Percentiles rank a stretch among this genome's conserved stretches.
phyloP scores from a whole-genome alignment of 257 asterid species.

The Solanum pinnatisectum region DNA sequence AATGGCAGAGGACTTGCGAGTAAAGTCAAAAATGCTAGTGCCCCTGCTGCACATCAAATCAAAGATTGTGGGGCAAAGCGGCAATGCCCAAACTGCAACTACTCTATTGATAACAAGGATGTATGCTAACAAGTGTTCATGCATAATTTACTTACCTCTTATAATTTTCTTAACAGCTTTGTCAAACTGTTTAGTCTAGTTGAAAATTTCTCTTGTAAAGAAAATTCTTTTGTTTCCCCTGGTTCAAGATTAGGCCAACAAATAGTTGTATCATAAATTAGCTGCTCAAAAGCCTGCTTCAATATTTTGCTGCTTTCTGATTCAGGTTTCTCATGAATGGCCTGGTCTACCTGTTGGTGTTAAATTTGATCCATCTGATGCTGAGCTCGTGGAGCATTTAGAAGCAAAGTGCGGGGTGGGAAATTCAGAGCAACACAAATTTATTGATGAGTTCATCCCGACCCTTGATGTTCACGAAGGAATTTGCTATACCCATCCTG shows the following conservation, averaged over 20 bases:
- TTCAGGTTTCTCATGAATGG: conserved; percentile 59
- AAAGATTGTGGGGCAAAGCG: conserved; percentile 60
- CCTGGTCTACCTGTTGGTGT: conserved; percentile 87
- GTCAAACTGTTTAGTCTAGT: not conserved
- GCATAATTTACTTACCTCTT: not conserved
- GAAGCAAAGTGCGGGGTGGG: conserved; percentile 68
- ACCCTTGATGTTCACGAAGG: conserved; percentile 70
- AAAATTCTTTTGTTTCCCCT: not conserved
- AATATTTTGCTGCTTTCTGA: not conserved
- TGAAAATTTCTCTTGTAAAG: not conserved
- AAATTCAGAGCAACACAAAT: conserved; percentile 32
- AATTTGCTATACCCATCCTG: conserved; percentile 88
- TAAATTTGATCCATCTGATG: conserved; percentile 84
- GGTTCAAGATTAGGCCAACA: not conserved
- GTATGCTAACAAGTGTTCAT: conserved; percentile 29
- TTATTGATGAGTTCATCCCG: conserved; percentile 77
- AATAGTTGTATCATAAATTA: not conserved
- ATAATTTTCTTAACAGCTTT: not conserved
- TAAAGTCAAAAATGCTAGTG: conserved; percentile 66
- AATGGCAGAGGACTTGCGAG: conserved; percentile 58
- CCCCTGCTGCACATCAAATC: conserved; percentile 34
- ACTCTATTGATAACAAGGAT: conserved; percentile 47
- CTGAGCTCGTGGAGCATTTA: conserved; percentile 69
- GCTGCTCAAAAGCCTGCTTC: not conserved
- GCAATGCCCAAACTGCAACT: conserved; percentile 63